phyloP scores from a whole-genome alignment of 345 rosid species.

The Excoecaria agallocha region DNA sequence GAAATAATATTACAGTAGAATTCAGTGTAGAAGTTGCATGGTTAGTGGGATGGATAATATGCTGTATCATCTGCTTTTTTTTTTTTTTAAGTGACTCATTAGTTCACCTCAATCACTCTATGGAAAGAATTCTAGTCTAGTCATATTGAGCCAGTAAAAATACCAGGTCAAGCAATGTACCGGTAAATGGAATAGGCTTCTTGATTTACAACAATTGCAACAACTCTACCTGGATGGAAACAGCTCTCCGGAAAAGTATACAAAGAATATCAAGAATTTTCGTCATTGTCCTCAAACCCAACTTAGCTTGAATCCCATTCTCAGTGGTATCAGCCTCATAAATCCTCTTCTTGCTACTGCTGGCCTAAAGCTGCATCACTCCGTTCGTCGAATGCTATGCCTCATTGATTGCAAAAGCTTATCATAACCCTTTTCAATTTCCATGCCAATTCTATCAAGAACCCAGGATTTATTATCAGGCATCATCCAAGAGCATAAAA shows the following conservation, averaged over 20 bases:
- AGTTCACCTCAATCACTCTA: not conserved
- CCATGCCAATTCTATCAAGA: constrained; percentile 14
- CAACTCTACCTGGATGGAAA: not conserved
- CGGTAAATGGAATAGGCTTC: not conserved
- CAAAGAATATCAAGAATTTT: not conserved
- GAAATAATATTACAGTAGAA: constrained; percentile 13
- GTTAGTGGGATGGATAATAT: constrained; percentile 20
- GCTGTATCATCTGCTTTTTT: constrained; percentile 10
- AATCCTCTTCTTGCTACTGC: not conserved
- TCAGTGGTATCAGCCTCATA: not conserved
- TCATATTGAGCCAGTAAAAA: not conserved
- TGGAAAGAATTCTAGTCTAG: not conserved
- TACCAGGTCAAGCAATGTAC: constrained; percentile 2
- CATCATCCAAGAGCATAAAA: too few species aligned
- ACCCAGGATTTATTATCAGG: not conserved
- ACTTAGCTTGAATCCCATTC: not conserved
- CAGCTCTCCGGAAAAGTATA: not conserved
- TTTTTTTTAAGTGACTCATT: constrained; percentile 8
- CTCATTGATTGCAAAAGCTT: constrained; percentile 9
- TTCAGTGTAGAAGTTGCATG: constrained; percentile 21
- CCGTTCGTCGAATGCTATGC: constrained; percentile 4
- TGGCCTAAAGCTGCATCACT: not conserved
- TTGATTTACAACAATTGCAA: constrained; percentile 15
- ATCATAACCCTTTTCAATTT: constrained; percentile 2
- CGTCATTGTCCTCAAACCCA: not conserved